Percentiles rank a stretch among this genome's conserved stretches.
phyloP scores from a whole-genome alignment of 768 basidiomycete genomes.

The Phylloporus sp. region DNA sequence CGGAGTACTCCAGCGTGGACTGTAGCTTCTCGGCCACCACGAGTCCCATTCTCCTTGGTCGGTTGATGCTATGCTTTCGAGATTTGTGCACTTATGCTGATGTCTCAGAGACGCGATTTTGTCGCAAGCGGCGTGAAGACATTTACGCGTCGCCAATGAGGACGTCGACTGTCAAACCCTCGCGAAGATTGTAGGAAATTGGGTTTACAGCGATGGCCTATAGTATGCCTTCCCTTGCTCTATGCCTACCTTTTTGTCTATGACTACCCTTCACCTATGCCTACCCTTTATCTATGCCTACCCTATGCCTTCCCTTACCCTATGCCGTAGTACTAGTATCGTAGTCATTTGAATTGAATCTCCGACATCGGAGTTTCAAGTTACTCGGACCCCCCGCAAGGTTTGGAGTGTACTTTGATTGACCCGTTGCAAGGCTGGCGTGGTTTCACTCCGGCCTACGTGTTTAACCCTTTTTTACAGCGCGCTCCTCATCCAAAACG shows the following conservation, averaged over 20 bases:
- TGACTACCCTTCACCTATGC: neutral
- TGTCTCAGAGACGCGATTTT: constrained; percentile 1
- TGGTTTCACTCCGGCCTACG: constrained; percentile 28
- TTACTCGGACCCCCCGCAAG: constrained; percentile 5
- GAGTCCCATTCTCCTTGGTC: constrained; percentile 5
- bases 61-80: neutral
- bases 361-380: constrained; percentile 23
- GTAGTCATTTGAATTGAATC: constrained; percentile 6
- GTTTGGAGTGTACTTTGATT: constrained; percentile 20
- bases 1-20: constrained; percentile 2
- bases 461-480: constrained; percentile 34
- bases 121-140: constrained; percentile 3
- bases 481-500: constrained; percentile 44
- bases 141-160: constrained; percentile 6
- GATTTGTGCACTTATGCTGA: neutral
- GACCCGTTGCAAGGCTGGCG: constrained; percentile 29
- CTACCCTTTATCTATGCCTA: neutral
- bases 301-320: no score
- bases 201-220: neutral
- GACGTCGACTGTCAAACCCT: constrained; percentile 8
- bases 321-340: no score
- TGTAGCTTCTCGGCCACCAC: neutral
- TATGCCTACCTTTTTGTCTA: neutral
- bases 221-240: neutral
- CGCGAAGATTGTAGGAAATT: constrained; percentile 16